Percentiles rank a stretch among this genome's conserved stretches.
These are phyloP conservation scores for Blastocystis sp. DNA, from an alignment of 352 stramenopile species.

Conservation along the genomic window DNA sequence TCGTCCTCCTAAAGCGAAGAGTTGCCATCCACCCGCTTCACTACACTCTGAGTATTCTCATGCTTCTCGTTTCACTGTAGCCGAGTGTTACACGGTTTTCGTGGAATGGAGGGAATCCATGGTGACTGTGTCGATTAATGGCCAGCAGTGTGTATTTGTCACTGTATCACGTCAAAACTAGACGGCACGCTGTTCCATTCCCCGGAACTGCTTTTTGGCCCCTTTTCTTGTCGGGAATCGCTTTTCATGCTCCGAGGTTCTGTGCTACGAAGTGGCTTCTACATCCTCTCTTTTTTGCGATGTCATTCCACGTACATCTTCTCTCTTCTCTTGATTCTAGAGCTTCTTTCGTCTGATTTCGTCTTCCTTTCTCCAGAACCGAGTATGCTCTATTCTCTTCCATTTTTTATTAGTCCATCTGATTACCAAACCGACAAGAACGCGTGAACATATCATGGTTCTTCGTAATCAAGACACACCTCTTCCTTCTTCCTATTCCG, in stretches of 20 bases:
- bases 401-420: not conserved
- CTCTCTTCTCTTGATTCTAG: not conserved
- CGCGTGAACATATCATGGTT: not conserved
- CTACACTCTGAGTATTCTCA: not conserved
- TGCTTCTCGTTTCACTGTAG: not conserved
- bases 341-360: not conserved
- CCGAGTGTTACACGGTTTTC: not conserved
- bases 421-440: not conserved
- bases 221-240: not conserved
- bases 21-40: not conserved
- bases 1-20: not conserved
- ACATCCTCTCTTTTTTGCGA: not conserved
- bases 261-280: conserved; percentile 24
- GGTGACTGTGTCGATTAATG: conserved; percentile 8
- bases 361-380: not conserved
- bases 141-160: not conserved
- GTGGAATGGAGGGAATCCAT: not conserved
- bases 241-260: not conserved
- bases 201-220: not conserved
- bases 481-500: not conserved
- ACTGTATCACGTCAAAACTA: not conserved
- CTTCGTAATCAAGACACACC: not conserved
- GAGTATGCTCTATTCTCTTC: not conserved
- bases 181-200: not conserved
- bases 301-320: not conserved